Percentiles rank a stretch among this genome's conserved stretches.
Conservation (phyloP, 306 rosid species). For the Lathyrus tuberosus region DNA sequence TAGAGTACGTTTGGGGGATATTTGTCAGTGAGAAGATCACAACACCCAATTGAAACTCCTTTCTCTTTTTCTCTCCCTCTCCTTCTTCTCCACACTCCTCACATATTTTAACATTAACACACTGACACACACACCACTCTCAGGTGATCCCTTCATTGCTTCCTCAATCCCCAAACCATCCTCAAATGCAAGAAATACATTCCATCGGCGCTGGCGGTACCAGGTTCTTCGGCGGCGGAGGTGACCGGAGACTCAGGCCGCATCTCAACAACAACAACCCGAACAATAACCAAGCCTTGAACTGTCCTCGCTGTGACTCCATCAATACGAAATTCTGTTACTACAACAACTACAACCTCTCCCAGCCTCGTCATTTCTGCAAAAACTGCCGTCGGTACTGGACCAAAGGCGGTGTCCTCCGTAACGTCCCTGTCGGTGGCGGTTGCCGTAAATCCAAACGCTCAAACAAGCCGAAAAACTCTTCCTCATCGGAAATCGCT, state of each 20-base stretch:
- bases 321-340: slow-evolving; percentile 94
- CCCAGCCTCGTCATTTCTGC: slow-evolving; percentile 99
- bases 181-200: slow-evolving; percentile 84
- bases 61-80: not conserved
- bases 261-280: slow-evolving; percentile 40
- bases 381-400: slow-evolving; percentile 96
- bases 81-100: slow-evolving; percentile 14
- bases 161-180: not conserved
- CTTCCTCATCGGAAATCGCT: slow-evolving; percentile 36
- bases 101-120: slow-evolving; percentile 27
- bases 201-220: slow-evolving; percentile 55
- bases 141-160: slow-evolving; percentile 31
- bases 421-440: slow-evolving; percentile 97
- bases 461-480: slow-evolving; percentile 42
- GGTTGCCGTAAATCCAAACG: slow-evolving; percentile 95
- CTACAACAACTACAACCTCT: slow-evolving; percentile 95
- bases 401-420: slow-evolving; percentile 99
- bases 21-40: slow-evolving; percentile 37
- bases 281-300: slow-evolving; percentile 56
- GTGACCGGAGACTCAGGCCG: slow-evolving; percentile 65
- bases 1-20: slow-evolving; percentile 36
- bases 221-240: slow-evolving; percentile 58
- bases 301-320: slow-evolving; percentile 94
- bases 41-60: slow-evolving; percentile 11
- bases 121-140: slow-evolving; percentile 38